A percentile compares a stretch with the other conserved stretches of the same genome.
phyloP scores from a whole-genome alignment of 1,284 basidiomycete species.

The Coniferiporia weirii region DNA sequence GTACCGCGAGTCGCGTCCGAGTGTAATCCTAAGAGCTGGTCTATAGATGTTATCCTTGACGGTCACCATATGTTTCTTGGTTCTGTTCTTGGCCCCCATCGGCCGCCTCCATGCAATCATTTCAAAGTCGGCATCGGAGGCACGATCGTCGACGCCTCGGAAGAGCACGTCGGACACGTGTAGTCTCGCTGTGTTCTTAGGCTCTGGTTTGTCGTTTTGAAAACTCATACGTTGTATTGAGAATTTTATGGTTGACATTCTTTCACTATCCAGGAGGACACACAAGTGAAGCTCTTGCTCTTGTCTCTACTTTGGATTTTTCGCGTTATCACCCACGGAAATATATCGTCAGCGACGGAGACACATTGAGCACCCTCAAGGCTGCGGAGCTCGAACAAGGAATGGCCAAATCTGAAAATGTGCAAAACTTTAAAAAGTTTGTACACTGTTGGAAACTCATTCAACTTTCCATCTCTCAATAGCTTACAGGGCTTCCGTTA shows the following conservation, averaged over 20 bases:
- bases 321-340: conserved; percentile 69
- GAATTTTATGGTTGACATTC: background rate
- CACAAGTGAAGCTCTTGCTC: conserved; percentile 80
- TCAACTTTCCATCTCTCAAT: conserved; percentile 6
- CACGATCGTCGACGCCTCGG: background rate
- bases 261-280: conserved; percentile 71
- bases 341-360: conserved; percentile 84
- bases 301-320: conserved; percentile 77
- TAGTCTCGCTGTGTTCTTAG: conserved; percentile 50
- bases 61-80: background rate
- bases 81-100: background rate
- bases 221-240: background rate
- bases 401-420: conserved; percentile 8
- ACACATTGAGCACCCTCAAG: conserved; percentile 73
- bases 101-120: background rate
- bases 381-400: conserved; percentile 59
- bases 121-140: background rate
- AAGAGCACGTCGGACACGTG: conserved; percentile 23
- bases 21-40: no score
- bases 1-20: no score
- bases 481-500: conserved; percentile 9
- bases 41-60: no score
- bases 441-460: conserved; percentile 1
- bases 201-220: conserved; percentile 41
- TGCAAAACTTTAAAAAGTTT: background rate